phyloP scores from a whole-genome alignment of 345 rosid genomes.

The Gossypioides kirkii region DNA sequence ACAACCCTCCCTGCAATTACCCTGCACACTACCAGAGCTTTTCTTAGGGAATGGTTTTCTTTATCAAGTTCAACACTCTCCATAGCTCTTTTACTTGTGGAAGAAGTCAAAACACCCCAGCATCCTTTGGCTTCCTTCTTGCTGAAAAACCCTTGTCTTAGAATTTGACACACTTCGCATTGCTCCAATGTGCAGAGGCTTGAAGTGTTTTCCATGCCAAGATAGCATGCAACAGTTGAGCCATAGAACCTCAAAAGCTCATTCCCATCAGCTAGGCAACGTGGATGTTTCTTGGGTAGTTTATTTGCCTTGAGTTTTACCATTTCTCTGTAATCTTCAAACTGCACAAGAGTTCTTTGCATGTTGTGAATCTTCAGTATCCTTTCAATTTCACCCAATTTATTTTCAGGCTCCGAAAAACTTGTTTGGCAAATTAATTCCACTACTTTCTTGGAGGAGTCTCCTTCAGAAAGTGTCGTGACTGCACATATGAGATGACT shows the following conservation, averaged over 20 bases:
- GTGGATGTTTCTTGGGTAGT: constrained; percentile 47
- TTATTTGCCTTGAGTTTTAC: constrained; percentile 55
- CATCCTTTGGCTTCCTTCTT: constrained; percentile 25
- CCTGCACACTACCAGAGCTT: constrained; percentile 58
- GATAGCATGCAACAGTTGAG: constrained; percentile 42
- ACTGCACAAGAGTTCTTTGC: constrained; percentile 42
- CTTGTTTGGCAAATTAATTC: constrained; percentile 54
- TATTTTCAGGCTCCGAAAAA: constrained; percentile 24
- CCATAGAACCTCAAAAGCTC: constrained; percentile 65
- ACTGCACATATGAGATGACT: constrained; percentile 28
- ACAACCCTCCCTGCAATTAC: constrained; percentile 69
- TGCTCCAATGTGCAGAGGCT: constrained; percentile 37
- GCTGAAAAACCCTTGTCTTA: constrained; percentile 45
- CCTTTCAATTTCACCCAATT: constrained; percentile 20
- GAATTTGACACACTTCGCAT: constrained; percentile 53
- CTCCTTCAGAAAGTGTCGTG: constrained; percentile 51
- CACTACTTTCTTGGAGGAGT: constrained; percentile 59
- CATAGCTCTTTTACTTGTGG: constrained; percentile 44
- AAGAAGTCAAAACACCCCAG: constrained; percentile 46
- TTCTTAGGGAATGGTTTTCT: constrained; percentile 16
- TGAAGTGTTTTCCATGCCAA: constrained; percentile 35
- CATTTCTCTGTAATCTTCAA: constrained; percentile 57
- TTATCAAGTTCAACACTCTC: constrained; percentile 26
- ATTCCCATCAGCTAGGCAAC: constrained; percentile 75
- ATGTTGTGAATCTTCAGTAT: constrained; percentile 55